Evolutionary conservation across 768 basidiomycete species (phyloP).

Genomic region (Lactarius psammicola): DNA sequence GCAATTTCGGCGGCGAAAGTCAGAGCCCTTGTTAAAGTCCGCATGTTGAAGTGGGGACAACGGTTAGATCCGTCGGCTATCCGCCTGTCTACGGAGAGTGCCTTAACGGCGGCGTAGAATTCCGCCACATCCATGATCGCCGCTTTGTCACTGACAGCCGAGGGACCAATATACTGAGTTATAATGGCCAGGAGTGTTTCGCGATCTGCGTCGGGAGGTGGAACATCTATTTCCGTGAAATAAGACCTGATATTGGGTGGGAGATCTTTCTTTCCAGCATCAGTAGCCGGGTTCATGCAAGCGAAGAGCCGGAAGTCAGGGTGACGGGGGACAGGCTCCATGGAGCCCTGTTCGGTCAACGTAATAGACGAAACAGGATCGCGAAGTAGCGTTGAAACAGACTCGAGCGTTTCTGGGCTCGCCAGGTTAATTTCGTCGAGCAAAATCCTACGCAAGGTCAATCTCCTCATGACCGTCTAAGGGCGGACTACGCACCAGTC

Average conservation of each 20-base stretch:
- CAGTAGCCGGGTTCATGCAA: slow-evolving; percentile 99
- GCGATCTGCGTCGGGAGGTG: slow-evolving; percentile 88
- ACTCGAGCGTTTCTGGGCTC: slow-evolving; percentile 91
- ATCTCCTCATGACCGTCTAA: neutral
- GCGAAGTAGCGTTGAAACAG: slow-evolving; percentile 82
- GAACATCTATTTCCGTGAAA: slow-evolving; percentile 95
- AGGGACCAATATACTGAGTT: slow-evolving; percentile 82
- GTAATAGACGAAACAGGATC: slow-evolving; percentile 87
- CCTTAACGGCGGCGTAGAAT: slow-evolving; percentile 81
- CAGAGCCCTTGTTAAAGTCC: slow-evolving; percentile 87
- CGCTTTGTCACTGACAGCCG: slow-evolving; percentile 79
- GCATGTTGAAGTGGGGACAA: slow-evolving; percentile 95
- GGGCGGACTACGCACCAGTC: slow-evolving; percentile 63
- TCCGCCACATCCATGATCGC: slow-evolving; percentile 90
- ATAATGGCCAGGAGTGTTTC: slow-evolving; percentile 89
- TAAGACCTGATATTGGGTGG: slow-evolving; percentile 85
- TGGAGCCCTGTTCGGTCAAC: slow-evolving; percentile 86
- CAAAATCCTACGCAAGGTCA: slow-evolving; percentile 61
- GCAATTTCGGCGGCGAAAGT: slow-evolving; percentile 87
- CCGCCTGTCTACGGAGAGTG: slow-evolving; percentile 64
- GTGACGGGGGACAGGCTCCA: slow-evolving; percentile 88
- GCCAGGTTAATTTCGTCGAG: slow-evolving; percentile 97
- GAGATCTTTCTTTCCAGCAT: slow-evolving; percentile 97
- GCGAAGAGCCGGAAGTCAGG: slow-evolving; percentile 95
- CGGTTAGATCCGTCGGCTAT: slow-evolving; percentile 94